These are phyloP conservation scores for Ustilago trichophora DNA, from an alignment of 1,284 basidiomycete genomes.

Conservation along the genomic window DNA sequence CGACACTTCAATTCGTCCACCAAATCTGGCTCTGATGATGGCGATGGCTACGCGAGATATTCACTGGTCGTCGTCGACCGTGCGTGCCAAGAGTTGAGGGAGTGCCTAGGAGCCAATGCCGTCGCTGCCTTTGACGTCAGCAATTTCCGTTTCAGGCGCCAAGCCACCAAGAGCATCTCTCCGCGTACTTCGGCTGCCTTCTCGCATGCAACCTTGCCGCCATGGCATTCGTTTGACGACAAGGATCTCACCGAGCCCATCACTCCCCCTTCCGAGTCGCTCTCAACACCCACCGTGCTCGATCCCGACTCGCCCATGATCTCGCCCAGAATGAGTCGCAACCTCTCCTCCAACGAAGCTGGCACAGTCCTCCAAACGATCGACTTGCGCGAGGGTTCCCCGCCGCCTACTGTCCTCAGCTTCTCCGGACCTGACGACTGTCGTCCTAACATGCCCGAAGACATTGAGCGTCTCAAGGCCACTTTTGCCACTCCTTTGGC, in stretches of 20 bases:
- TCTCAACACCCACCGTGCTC: conserved; percentile 15
- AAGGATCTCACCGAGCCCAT: conserved; percentile 13
- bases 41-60: conserved; percentile 21
- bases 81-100: conserved; percentile 26
- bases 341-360: conserved; percentile 6
- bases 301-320: conserved; percentile 26
- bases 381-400: conserved; percentile 31
- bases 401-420: conserved; percentile 20
- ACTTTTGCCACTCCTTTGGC: conserved; percentile 22
- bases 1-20: conserved; percentile 15
- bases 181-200: conserved; percentile 16
- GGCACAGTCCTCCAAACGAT: conserved; percentile 5
- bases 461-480: conserved; percentile 19
- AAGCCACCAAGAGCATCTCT: conserved; percentile 7
- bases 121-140: conserved; percentile 37
- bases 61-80: conserved; percentile 26
- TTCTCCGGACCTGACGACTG: conserved; percentile 16
- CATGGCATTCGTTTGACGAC: conserved; percentile 14
- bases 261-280: conserved; percentile 24
- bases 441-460: conserved; percentile 26
- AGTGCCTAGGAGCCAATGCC: conserved; percentile 28
- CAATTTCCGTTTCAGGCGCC: conserved; percentile 26
- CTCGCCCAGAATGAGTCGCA: conserved; percentile 30
- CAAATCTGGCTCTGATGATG: conserved; percentile 10
- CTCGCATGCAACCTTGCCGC: conserved; percentile 6